Conservation (phyloP, 108 stramenopile species). For the Schizochytrium sp. region DNA sequence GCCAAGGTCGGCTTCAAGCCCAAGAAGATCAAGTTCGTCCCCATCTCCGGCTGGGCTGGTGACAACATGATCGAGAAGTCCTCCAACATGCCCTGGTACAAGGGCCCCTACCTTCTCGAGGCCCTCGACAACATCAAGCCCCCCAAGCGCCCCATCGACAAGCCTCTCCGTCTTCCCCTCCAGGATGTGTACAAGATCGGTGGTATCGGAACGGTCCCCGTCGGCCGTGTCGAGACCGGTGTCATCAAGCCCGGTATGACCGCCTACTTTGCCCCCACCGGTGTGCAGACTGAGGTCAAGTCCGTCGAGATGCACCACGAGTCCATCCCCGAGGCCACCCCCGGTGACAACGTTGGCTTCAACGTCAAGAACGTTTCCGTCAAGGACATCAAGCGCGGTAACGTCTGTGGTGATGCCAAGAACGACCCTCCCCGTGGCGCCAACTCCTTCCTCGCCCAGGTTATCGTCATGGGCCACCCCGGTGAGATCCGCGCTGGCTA, state of each 20-base stretch:
- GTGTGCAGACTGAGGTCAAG: slow-evolving; percentile 84
- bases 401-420: slow-evolving; percentile 86
- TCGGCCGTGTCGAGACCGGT: slow-evolving; percentile 94
- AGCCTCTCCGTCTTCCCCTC: slow-evolving; percentile 94
- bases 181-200: slow-evolving; percentile 96
- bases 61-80: slow-evolving; percentile 94
- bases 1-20: slow-evolving; percentile 81
- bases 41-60: slow-evolving; percentile 93
- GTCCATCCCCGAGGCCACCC: slow-evolving; percentile 82
- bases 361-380: slow-evolving; percentile 90
- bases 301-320: slow-evolving; percentile 96
- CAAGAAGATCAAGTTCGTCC: slow-evolving; percentile 89
- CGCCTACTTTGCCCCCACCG: slow-evolving; percentile 84
- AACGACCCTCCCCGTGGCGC: slow-evolving; percentile 81
- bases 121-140: slow-evolving; percentile 87
- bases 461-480: slow-evolving; percentile 93
- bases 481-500: slow-evolving; percentile 87
- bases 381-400: slow-evolving; percentile 88
- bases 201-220: slow-evolving; percentile 92
- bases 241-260: slow-evolving; percentile 90
- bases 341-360: slow-evolving; percentile 96
- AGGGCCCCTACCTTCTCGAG: slow-evolving; percentile 88
- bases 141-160: slow-evolving; percentile 88
- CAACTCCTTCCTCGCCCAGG: slow-evolving; percentile 85
- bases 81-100: slow-evolving; percentile 92